Base-by-base conservation (phyloP, 768 basidiomycete species). In the Auriscalpium vulgare region DNA sequence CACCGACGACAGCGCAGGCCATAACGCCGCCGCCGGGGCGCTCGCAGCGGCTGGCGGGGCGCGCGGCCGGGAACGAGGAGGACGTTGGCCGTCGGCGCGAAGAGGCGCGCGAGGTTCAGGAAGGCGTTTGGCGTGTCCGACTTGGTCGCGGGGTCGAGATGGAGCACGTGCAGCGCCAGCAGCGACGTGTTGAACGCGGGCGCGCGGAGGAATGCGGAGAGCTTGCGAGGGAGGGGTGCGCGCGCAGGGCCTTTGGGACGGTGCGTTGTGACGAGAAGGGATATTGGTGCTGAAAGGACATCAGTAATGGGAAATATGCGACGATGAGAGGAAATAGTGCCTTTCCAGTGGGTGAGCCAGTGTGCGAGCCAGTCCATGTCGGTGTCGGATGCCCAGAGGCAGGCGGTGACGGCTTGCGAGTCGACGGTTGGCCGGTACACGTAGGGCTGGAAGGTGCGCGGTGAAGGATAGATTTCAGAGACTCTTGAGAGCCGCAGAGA, bases 71-170 rank as follows among this genome's bases (percentile, higher is more conserved):
- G 84, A 56, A 83, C 78, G 50, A 87, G 65, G 49, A 82, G 66
- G 16, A 80, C 74, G 43, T 65, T 66, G 1, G 71, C 63, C 9
- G 82, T 81, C 10, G 60, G 70, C 8, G 84, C 74, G 63, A 84
- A 79, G 50, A 84, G 67, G n/a, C 83, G 73, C 1, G 84, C 85
- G 36, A 87, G 65, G 64, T 87, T 87, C 21, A 87, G 71, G 61
- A 79, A 82, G 16, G 71, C 63, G 58, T 85, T 85, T 13, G 79
- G 75, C 8, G 71, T 71, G 10, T 56, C 65, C 10, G 76, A 67
- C 29, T 29, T 29, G 2, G 66, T 64, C n/a, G 66, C 51, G 17
- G 71, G 66, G n/a, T 65, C 60, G 37, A 77, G 63, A 61, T 77
- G 73, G 10, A 85, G 59, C 19, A 84, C 56, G 62, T 85, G 82